Base-by-base conservation (phyloP, 2,329 filamentous ascomycete species). In the Aspergillus viridinutans region DNA sequence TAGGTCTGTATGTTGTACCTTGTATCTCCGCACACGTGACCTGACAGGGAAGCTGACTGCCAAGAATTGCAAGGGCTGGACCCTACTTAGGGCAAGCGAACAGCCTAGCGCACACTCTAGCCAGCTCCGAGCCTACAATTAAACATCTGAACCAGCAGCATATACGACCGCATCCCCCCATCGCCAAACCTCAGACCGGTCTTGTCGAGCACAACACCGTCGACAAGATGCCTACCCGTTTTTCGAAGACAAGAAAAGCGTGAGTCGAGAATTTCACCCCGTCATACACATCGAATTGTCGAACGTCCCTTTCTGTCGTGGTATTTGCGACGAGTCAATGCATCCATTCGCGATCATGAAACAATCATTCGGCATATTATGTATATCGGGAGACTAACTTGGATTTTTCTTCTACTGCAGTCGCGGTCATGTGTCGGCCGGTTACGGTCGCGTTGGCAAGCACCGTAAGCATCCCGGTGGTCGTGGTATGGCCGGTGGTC, bases 371-470 rank as follows among this genome's bases (percentile, higher is more conserved):
- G 43, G 25, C 21, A 49, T 51, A 51, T 43, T 53, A 54, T 26
- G 50, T 26, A 57, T 25, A 26, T 38, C 23, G 38, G 52, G 20
- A 53, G 43, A 56, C 59, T 66, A 51, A 64, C 59, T 45, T 61
- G 17, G 20, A 26, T 48, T 60, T 32, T 60, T 54, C 56, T 62
- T 64, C 60, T 69, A 50, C 61, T 52, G 55, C 76, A 92, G 89
- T 85, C 92, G 93, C 85, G 93, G 93, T 81, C 91, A 99, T 84
- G 94, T 99, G 78, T 95, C 90, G 76, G 91, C 92, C 85, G 94
- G 94, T 85, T 88, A 97, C 81, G 93, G 94, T 85, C 93, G 93
- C 87, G 81, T 97, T 78, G 94, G 94, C 80, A 97, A 97, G 90
- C 92, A 97, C 89, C 85, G 94, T 78, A 97, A 99, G 88, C 84